A percentile compares a stretch with the other conserved stretches of the same genome.
These are phyloP conservation scores for Thoreauomyces humboldtii DNA, from an alignment of 192 early-diverging fungal species.

Conservation along the genomic window DNA sequence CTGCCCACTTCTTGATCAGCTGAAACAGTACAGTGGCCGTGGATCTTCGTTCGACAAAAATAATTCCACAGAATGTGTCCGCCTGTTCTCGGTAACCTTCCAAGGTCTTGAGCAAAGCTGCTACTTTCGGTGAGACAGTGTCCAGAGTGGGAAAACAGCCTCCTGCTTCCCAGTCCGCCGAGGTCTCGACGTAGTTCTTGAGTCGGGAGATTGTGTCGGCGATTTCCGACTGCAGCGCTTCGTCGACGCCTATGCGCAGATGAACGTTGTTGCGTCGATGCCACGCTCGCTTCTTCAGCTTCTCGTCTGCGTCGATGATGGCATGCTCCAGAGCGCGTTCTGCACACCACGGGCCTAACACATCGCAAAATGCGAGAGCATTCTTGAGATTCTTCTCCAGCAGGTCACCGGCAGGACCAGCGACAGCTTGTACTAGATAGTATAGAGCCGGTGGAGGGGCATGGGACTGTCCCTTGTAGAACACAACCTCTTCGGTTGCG, in stretches of 20 bases:
- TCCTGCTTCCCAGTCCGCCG: neutral
- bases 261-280: neutral
- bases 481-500: conserved; percentile 14
- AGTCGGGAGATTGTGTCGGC: neutral
- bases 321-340: conserved; percentile 4
- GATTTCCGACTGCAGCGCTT: neutral
- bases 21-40: conserved; percentile 49
- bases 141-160: neutral
- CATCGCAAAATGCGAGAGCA: neutral
- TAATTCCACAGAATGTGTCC: conserved; percentile 74
- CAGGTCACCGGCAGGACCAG: neutral
- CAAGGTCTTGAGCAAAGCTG: conserved; percentile 63
- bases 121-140: conserved; percentile 65
- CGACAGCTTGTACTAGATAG: conserved; percentile 5
- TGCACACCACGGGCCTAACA: conserved; percentile 24
- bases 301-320: conserved; percentile 5
- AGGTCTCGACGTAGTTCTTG: conserved; percentile 2
- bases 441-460: conserved; percentile 5
- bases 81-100: conserved; percentile 37
- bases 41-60: conserved; percentile 75
- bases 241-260: conserved; percentile 6
- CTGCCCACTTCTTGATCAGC: neutral
- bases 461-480: neutral
- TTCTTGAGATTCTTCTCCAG: neutral
- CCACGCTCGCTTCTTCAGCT: neutral